These are phyloP conservation scores for Magnaporthiopsis rhizophila DNA, from an alignment of 2,329 filamentous ascomycete genomes.

Conservation along the genomic window DNA sequence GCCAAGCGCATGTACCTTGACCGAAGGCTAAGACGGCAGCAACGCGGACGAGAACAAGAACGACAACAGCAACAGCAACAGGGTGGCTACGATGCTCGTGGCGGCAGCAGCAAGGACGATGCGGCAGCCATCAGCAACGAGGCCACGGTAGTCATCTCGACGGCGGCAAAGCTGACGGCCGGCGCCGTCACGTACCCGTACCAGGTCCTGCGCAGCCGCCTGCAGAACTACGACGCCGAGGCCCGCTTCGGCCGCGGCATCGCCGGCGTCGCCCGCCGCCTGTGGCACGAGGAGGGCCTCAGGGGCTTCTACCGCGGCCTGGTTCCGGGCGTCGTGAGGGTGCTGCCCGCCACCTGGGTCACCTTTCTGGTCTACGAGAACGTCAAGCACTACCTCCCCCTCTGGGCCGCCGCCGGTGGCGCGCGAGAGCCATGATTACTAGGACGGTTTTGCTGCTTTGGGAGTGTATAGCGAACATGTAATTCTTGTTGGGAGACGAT, in stretches of 20 bases:
- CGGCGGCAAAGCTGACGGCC: slow-evolving; percentile 75
- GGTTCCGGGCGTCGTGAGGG: slow-evolving; percentile 79
- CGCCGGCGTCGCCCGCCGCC: slow-evolving; percentile 60
- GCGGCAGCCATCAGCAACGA: slow-evolving; percentile 48
- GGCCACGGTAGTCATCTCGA: slow-evolving; percentile 75
- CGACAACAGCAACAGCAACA: not conserved
- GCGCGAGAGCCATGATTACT: too few relatives aligned
- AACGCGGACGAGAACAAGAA: slow-evolving; percentile 2
- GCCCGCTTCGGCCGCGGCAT: slow-evolving; percentile 63
- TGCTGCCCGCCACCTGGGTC: slow-evolving; percentile 90
- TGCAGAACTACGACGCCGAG: slow-evolving; percentile 84
- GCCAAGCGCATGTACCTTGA: slow-evolving; percentile 49
- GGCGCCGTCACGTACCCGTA: slow-evolving; percentile 91
- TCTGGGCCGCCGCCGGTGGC: slow-evolving; percentile 21
- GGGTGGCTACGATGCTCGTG: not conserved
- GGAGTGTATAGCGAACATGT: too few relatives aligned
- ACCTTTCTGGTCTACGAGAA: slow-evolving; percentile 98
- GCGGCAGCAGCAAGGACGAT: slow-evolving; percentile 8
- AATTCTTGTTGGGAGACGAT: too few relatives aligned
- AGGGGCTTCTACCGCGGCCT: slow-evolving; percentile 88
- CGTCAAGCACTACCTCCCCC: slow-evolving; percentile 62
- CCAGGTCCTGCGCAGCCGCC: slow-evolving; percentile 77
- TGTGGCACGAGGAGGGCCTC: slow-evolving; percentile 73
- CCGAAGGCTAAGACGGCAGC: slow-evolving; percentile 19
- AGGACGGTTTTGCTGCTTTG: too few relatives aligned